Evolutionary conservation across 192 early-diverging fungal genomes (phyloP).

Genomic region (Gamsiella multidivaricata): DNA sequence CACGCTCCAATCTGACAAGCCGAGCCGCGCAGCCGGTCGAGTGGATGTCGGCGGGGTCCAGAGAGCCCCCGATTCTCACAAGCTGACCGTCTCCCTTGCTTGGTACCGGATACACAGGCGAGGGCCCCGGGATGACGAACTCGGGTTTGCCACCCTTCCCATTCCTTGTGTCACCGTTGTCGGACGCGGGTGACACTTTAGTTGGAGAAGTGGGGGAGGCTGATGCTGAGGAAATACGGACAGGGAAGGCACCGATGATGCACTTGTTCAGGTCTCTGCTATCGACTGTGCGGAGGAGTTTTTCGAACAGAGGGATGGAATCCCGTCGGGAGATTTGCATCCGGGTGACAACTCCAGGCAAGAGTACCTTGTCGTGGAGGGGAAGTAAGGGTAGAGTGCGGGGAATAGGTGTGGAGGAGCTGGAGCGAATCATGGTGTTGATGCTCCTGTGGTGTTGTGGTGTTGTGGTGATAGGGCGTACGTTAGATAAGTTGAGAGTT

Average conservation of each 20-base stretch:
- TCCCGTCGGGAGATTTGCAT: constrained; percentile 66
- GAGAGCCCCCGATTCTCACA: constrained; percentile 2
- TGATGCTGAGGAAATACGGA: constrained; percentile 3
- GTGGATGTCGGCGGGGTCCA: constrained; percentile 40
- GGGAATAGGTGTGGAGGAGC: constrained; percentile 49
- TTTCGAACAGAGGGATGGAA: constrained; percentile 63
- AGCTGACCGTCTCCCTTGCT: not conserved
- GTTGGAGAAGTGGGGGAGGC: not conserved
- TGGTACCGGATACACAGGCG: not conserved
- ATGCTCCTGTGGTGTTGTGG: no score
- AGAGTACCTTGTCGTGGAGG: constrained; percentile 67
- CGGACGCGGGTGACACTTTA: not conserved
- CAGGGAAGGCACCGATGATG: constrained; percentile 59
- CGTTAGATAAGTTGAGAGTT: constrained; percentile 65
- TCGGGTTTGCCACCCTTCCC: constrained; percentile 2
- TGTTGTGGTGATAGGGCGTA: not conserved
- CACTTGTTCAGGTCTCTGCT: constrained; percentile 50
- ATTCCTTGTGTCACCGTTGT: not conserved
- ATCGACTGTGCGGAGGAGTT: constrained; percentile 55
- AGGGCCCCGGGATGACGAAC: constrained; percentile 3
- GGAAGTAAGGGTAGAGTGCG: constrained; percentile 59
- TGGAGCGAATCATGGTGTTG: constrained; percentile 39
- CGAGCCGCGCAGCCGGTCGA: constrained; percentile 64
- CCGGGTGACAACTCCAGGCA: constrained; percentile 73
- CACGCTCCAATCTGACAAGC: constrained; percentile 65